These are phyloP conservation scores for Ganoderma leucocontextum DNA, from an alignment of 1,284 basidiomycete genomes.

Conservation along the genomic window DNA sequence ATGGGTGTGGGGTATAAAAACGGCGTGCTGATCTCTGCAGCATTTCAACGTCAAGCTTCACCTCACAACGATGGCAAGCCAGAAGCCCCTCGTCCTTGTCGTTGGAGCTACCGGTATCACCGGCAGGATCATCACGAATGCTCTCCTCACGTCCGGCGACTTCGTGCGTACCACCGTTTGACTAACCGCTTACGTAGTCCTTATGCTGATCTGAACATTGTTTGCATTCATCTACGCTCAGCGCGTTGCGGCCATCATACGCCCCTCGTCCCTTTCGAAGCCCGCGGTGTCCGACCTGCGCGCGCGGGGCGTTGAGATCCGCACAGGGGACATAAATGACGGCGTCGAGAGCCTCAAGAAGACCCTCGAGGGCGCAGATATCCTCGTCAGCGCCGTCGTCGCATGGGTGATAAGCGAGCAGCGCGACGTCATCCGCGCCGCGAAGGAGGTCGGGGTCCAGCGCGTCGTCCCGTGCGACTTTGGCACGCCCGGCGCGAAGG, in stretches of 20 bases:
- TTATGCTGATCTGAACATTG: neutral
- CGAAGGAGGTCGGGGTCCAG: slow-evolving; percentile 24
- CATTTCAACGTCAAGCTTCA: no score
- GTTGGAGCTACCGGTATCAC: slow-evolving; percentile 35
- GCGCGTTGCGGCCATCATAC: slow-evolving; percentile 21
- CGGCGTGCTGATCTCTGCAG: neutral
- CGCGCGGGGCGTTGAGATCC: slow-evolving; percentile 25
- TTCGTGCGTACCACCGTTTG: slow-evolving; percentile 25
- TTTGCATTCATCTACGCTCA: neutral
- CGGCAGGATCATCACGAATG: slow-evolving; percentile 28
- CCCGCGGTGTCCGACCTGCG: slow-evolving; percentile 11
- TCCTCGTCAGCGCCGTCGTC: slow-evolving; percentile 26
- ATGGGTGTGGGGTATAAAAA: neutral
- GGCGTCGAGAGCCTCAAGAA: slow-evolving; percentile 19
- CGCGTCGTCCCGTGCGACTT: slow-evolving; percentile 33
- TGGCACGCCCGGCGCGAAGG: slow-evolving; percentile 27
- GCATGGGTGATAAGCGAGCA: slow-evolving; percentile 12
- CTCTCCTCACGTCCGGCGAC: slow-evolving; percentile 23
- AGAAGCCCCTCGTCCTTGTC: slow-evolving; percentile 33
- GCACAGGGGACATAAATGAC: slow-evolving; percentile 21
- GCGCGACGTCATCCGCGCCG: slow-evolving; percentile 26
- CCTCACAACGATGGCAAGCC: neutral
- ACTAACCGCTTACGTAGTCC: no score
- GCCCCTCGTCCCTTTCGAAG: slow-evolving; percentile 23
- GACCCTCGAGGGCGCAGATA: slow-evolving; percentile 25